Conservation (phyloP, 1,284 basidiomycete genomes). For the Leccinum pachyderme region DNA sequence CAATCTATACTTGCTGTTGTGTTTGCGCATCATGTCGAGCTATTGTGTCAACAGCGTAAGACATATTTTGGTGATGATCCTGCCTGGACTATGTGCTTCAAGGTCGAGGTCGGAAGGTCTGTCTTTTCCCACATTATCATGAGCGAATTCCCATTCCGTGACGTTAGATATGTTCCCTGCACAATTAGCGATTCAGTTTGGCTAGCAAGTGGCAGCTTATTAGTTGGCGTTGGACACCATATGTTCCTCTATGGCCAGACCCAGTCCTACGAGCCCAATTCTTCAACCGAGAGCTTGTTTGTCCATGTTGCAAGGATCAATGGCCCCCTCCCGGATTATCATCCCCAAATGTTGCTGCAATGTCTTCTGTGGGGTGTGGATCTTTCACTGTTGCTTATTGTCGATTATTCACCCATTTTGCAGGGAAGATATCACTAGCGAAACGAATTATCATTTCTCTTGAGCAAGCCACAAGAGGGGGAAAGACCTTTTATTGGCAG, state of each 20-base stretch:
- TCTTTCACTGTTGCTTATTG: neutral
- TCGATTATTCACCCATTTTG: constrained; percentile 3
- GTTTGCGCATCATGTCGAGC: constrained; percentile 70
- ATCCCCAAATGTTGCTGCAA: constrained; percentile 90
- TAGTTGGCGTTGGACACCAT: constrained; percentile 75
- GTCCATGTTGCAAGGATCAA: constrained; percentile 80
- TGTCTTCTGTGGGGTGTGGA: constrained; percentile 84
- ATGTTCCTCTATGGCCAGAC: constrained; percentile 68
- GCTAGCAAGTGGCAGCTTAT: constrained; percentile 76
- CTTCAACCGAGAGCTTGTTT: constrained; percentile 57
- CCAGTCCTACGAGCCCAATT: constrained; percentile 23
- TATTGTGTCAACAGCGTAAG: constrained; percentile 87
- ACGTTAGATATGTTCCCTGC: constrained; percentile 65
- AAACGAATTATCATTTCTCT: constrained; percentile 78
- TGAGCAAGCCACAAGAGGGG: constrained; percentile 39
- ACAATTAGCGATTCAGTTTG: constrained; percentile 86
- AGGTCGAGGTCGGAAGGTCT: constrained; percentile 70
- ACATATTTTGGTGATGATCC: constrained; percentile 83
- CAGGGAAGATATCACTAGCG: constrained; percentile 81
- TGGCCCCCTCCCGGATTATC: constrained; percentile 84
- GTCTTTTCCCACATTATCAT: neutral
- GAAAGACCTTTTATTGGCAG: constrained; percentile 37
- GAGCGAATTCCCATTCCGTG: constrained; percentile 1
- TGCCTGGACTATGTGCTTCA: constrained; percentile 76
- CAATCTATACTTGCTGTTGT: constrained; percentile 90